phyloP scores from a whole-genome alignment of 1,284 basidiomycete genomes.

The Ganoderma sp. region DNA sequence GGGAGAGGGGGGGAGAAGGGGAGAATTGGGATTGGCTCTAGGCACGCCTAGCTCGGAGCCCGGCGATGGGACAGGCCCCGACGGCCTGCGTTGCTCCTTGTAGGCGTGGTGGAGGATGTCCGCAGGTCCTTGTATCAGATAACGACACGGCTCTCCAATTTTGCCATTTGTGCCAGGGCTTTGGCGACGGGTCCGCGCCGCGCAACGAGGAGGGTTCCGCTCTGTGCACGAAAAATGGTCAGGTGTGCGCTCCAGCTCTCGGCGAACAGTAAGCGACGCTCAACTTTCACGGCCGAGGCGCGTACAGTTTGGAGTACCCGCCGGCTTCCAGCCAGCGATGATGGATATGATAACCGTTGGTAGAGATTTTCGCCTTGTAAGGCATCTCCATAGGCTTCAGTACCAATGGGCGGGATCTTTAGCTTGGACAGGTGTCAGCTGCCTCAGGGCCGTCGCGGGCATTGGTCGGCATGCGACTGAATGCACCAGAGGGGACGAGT shows the following conservation, averaged over 20 bases:
- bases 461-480: slow-evolving; percentile 11
- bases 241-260: slow-evolving; percentile 24
- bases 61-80: slow-evolving; percentile 20
- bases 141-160: slow-evolving; percentile 21
- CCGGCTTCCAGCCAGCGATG: slow-evolving; percentile 26
- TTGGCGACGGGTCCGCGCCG: slow-evolving; percentile 11
- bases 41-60: slow-evolving; percentile 23
- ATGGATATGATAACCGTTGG: slow-evolving; percentile 31
- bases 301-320: slow-evolving; percentile 19
- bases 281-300: slow-evolving; percentile 11
- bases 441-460: slow-evolving; percentile 19
- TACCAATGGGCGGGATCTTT: slow-evolving; percentile 17
- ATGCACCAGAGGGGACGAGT: neutral
- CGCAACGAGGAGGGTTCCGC: slow-evolving; percentile 12
- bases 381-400: slow-evolving; percentile 22
- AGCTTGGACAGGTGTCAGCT: slow-evolving; percentile 23
- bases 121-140: slow-evolving; percentile 27
- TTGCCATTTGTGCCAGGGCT: slow-evolving; percentile 18
- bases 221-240: slow-evolving; percentile 19
- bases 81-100: slow-evolving; percentile 15
- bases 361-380: slow-evolving; percentile 24
- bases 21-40: slow-evolving; percentile 19
- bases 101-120: slow-evolving; percentile 22
- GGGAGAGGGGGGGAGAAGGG: slow-evolving; percentile 5
- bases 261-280: slow-evolving; percentile 20